phyloP scores from a whole-genome alignment of 495 filamentous ascomycete genomes.

The Cairneyella variabilis region DNA sequence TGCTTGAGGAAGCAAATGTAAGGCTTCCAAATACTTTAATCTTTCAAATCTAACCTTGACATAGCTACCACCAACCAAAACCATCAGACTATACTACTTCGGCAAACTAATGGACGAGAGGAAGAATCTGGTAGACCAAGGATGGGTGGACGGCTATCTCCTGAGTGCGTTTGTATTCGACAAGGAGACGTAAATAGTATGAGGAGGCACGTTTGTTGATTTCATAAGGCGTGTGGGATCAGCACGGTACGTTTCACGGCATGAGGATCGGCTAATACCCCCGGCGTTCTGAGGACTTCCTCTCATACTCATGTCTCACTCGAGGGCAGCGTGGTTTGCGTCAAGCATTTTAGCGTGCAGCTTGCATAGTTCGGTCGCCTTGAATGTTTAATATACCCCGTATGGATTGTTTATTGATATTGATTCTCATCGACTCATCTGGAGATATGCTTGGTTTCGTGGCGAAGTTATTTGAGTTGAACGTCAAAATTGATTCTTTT shows the following conservation, averaged over 20 bases:
- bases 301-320: too few relatives aligned
- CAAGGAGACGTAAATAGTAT: slow-evolving; percentile 3
- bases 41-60: background rate
- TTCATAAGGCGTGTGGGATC: background rate
- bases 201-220: background rate
- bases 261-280: slow-evolving; percentile 11
- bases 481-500: too few relatives aligned
- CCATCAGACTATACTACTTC: slow-evolving; percentile 70
- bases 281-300: slow-evolving; percentile 15
- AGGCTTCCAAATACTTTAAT: slow-evolving; percentile 28
- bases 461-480: too few relatives aligned
- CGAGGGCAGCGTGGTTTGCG: background rate
- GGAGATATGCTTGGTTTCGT: too few relatives aligned
- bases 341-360: slow-evolving; percentile 21
- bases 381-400: slow-evolving; percentile 2
- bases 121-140: slow-evolving; percentile 57
- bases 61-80: slow-evolving; percentile 48
- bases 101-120: slow-evolving; percentile 73
- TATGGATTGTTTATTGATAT: too few relatives aligned
- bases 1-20: slow-evolving; percentile 65
- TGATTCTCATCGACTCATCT: too few relatives aligned
- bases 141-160: slow-evolving; percentile 72
- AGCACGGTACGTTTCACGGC: background rate
- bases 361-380: background rate
- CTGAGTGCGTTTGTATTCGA: slow-evolving; percentile 75